phyloP scores from a whole-genome alignment of 352 stramenopile genomes.

The Pythium grandisporangium region DNA sequence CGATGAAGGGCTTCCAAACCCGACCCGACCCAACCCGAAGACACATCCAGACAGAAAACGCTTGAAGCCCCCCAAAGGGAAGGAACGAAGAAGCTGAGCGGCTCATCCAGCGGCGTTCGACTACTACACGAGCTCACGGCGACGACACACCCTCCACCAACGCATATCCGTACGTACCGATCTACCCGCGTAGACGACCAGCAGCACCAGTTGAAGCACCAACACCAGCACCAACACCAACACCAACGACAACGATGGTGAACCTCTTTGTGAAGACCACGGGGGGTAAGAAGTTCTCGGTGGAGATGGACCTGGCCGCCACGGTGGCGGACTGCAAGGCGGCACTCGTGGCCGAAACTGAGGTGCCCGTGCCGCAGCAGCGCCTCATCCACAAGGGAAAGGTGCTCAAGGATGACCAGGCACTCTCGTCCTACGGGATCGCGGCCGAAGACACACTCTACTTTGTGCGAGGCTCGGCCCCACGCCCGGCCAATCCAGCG shows the following conservation, averaged over 20 bases:
- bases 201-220: no score
- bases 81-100: no score
- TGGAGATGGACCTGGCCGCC: constrained; percentile 60
- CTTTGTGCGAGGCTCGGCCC: constrained; percentile 69
- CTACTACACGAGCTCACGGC: no score
- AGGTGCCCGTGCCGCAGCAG: constrained; percentile 68
- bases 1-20: no score
- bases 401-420: constrained; percentile 86
- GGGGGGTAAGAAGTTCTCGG: constrained; percentile 64
- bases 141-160: no score
- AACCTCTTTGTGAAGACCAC: constrained; percentile 81
- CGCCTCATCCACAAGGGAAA: constrained; percentile 88
- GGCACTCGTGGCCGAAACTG: constrained; percentile 50
- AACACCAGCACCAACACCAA: no score
- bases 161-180: no score
- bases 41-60: no score
- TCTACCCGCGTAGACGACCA: no score
- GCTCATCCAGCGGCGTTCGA: no score
- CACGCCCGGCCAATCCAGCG: constrained; percentile 13
- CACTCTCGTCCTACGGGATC: constrained; percentile 78
- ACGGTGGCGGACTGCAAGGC: constrained; percentile 76
- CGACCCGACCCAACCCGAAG: no score
- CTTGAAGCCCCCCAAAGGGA: no score
- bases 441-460: constrained; percentile 75
- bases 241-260: constrained; percentile 49